Conservation (phyloP, 306 rosid species). For the Biancaea sappan region DNA sequence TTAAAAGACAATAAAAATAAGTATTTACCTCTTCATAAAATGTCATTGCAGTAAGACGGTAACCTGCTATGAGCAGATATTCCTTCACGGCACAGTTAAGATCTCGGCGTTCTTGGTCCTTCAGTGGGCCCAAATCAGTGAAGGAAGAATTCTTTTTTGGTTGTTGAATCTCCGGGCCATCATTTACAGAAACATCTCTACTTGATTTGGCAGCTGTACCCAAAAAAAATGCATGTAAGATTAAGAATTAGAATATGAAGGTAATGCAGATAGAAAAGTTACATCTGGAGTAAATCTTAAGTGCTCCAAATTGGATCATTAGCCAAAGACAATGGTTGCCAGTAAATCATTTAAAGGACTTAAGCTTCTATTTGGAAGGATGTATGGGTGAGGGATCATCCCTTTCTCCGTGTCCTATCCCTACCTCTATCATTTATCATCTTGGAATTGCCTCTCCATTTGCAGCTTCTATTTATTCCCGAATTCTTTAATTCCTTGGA, state of each 20-base stretch:
- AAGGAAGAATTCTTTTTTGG: slow-evolving; percentile 51
- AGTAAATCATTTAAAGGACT: not conserved
- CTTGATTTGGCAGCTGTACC: slow-evolving; percentile 49
- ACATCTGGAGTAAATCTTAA: not conserved
- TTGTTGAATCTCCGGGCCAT: slow-evolving; percentile 53
- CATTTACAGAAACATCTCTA: slow-evolving; percentile 46
- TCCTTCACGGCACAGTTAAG: slow-evolving; percentile 95
- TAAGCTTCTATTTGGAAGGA: not conserved
- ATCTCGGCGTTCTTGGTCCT: slow-evolving; percentile 82
- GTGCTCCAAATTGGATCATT: slow-evolving; percentile 19
- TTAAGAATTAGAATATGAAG: slow-evolving; percentile 6
- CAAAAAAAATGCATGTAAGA: slow-evolving; percentile 29
- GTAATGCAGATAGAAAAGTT: not conserved
- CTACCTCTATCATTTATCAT: not conserved
- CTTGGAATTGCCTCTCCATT: not conserved
- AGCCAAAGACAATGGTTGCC: slow-evolving; percentile 2
- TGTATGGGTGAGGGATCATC: not conserved
- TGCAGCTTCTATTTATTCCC: not conserved
- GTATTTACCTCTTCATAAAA: slow-evolving; percentile 91
- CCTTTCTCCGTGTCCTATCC: not conserved
- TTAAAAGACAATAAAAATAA: not conserved
- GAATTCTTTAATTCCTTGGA: not conserved
- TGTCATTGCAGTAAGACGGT: slow-evolving; percentile 97
- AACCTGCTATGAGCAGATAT: slow-evolving; percentile 91
- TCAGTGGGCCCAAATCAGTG: slow-evolving; percentile 79